Conservation (phyloP, 129 eudicot species). For the Sambucus nigra region DNA sequence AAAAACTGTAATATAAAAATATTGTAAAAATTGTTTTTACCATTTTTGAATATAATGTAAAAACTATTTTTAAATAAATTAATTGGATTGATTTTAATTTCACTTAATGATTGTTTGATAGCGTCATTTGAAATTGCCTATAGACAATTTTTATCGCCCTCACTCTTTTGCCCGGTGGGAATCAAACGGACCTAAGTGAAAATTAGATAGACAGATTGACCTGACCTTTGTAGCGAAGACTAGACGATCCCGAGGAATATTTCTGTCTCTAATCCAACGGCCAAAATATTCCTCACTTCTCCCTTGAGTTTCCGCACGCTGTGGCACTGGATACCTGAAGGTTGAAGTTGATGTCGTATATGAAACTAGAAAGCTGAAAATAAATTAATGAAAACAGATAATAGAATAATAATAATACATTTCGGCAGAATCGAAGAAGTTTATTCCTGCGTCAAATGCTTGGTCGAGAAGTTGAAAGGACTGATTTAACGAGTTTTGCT, state of each 20-base stretch:
- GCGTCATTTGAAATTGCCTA: no score
- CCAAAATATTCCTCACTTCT: slow-evolving; percentile 90
- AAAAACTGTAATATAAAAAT: no score
- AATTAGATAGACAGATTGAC: background rate
- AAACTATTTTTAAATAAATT: no score
- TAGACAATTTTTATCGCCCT: no score
- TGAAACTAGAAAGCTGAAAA: no score
- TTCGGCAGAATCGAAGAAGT: slow-evolving; percentile 96
- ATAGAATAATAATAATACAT: slow-evolving; percentile 32
- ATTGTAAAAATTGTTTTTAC: no score
- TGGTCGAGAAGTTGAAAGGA: slow-evolving; percentile 70
- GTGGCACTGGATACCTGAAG: slow-evolving; percentile 96
- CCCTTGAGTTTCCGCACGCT: slow-evolving; percentile 80
- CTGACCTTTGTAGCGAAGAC: slow-evolving; percentile 93
- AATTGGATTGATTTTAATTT: no score
- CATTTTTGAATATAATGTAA: no score
- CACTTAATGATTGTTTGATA: no score
- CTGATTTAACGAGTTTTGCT: slow-evolving; percentile 60
- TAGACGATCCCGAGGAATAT: slow-evolving; percentile 59
- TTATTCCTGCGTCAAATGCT: slow-evolving; percentile 79
- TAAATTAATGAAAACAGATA: no score
- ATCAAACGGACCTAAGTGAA: slow-evolving; percentile 7
- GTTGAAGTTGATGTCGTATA: no score
- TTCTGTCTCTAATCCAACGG: slow-evolving; percentile 60
- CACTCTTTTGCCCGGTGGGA: no score